Percentiles rank a stretch among this genome's conserved stretches.
These are phyloP conservation scores for Lepiota brunneoincarnata DNA, from an alignment of 768 basidiomycete genomes.

Conservation along the genomic window DNA sequence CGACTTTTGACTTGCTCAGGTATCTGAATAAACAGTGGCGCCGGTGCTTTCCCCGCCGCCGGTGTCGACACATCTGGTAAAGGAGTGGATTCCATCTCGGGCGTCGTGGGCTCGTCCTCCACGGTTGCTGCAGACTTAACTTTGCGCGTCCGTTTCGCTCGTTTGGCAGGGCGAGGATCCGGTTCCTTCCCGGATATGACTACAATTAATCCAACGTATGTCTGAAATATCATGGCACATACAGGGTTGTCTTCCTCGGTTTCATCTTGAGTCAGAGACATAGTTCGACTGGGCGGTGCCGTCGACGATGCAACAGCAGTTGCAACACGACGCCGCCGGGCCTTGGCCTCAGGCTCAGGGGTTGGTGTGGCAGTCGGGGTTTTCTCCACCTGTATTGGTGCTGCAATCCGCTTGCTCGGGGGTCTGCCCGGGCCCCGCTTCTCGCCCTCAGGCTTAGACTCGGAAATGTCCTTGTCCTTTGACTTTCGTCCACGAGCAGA, in stretches of 20 bases:
- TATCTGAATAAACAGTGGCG: constrained; percentile 44
- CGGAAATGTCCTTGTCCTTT: constrained; percentile 7
- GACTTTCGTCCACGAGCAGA: constrained; percentile 3
- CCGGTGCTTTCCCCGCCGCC: constrained; percentile 18
- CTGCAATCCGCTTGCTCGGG: constrained; percentile 24
- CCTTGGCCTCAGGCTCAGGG: constrained; percentile 59
- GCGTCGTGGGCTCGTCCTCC: constrained; percentile 30
- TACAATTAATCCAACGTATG: not conserved
- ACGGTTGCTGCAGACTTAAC: constrained; percentile 43
- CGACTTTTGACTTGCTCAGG: constrained; percentile 65
- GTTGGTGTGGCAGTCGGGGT: constrained; percentile 60
- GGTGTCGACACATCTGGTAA: constrained; percentile 20
- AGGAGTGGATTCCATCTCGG: constrained; percentile 26
- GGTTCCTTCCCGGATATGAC: constrained; percentile 23
- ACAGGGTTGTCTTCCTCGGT: constrained; percentile 22
- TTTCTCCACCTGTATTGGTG: constrained; percentile 42
- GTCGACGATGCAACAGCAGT: not conserved
- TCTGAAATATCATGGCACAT: constrained; percentile 2
- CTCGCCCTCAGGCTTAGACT: constrained; percentile 21
- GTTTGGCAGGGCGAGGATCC: constrained; percentile 36
- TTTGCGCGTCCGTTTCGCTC: constrained; percentile 36
- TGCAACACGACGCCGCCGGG: constrained; percentile 25
- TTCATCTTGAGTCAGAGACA: constrained; percentile 18
- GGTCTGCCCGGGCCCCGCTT: constrained; percentile 33
- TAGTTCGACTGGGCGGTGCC: constrained; percentile 18